Base-by-base conservation (phyloP, 345 rosid genomes). In the Toxicodendron radicans region DNA sequence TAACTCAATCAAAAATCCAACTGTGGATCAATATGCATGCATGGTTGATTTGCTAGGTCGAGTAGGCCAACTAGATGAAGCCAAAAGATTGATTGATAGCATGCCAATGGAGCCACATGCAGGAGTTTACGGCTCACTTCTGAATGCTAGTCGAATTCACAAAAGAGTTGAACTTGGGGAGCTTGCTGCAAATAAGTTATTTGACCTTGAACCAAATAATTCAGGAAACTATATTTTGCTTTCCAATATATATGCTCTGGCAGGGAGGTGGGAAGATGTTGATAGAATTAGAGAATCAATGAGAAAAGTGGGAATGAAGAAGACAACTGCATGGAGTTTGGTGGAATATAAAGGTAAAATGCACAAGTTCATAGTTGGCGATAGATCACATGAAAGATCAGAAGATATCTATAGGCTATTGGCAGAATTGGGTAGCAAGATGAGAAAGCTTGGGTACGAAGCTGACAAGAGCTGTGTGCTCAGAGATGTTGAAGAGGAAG, bases 401-500 rank as follows among this genome's bases (percentile, higher is more conserved):
- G 72, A 74, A 30, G 87, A 82, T 16, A 79, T 84, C 32, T 84
- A 84, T 69, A 27, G 30, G 6, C 58, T 79, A 58, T 64, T 84
- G 75, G 72, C 54, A 10, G 68, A 75, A 74, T 16, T 80, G 73
- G 52, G 30, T 51, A 58, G 66, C 60, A 79, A 76, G 72, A 79
- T 83, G 86, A 69, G 74, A 71, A 72, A 53, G 72, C 59, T 69
- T 14, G 88, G 86, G 9, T 83, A 81, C 24, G 48, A 53, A 64
- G 83, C 79, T 10, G 79, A 83, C 48, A 82, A 74, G 43, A 80
- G 84, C 67, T 81, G 80, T 61, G 84, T 71, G 23, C 71, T 80
- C 21, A 82, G 79, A 75, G 88, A 83, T 62, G 83, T 85, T 27
- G 86, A 79, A 66, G 85, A 85, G 33, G 88, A 85, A 73, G 88